Evolutionary conservation across 2,329 filamentous ascomycete genomes (phyloP).

Genomic region (Fusarium gaditjirri): DNA sequence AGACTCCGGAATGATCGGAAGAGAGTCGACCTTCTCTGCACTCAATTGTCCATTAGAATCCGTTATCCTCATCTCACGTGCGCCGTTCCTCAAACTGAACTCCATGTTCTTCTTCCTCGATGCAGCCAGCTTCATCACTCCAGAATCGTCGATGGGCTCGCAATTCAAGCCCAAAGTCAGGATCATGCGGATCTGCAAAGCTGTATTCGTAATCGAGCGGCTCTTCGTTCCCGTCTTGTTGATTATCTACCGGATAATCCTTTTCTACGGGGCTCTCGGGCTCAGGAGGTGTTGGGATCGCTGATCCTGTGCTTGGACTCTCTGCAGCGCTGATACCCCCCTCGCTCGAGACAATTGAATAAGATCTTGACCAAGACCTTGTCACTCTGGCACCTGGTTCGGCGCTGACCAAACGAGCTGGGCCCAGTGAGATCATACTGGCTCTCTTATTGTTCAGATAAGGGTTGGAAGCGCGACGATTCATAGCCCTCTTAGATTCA

Average conservation of each 20-base stretch:
- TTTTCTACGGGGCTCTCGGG: constrained; percentile 48
- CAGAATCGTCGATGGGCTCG: constrained; percentile 50
- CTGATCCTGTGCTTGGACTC: constrained; percentile 50
- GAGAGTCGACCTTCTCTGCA: constrained; percentile 13
- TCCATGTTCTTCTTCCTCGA: constrained; percentile 52
- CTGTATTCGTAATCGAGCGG: constrained; percentile 46
- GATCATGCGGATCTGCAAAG: constrained; percentile 45
- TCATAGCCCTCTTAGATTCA: constrained; percentile 43
- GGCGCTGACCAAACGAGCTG: constrained; percentile 35
- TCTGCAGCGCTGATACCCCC: constrained; percentile 51
- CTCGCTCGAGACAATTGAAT: constrained; percentile 51
- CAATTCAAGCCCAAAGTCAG: constrained; percentile 51
- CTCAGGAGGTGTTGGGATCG: constrained; percentile 52
- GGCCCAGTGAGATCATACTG: constrained; percentile 38
- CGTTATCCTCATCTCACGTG: constrained; percentile 37
- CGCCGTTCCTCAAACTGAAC: constrained; percentile 38
- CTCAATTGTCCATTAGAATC: constrained; percentile 16
- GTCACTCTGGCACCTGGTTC: constrained; percentile 32
- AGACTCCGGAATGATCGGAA: constrained; percentile 30
- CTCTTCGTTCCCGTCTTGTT: constrained; percentile 37
- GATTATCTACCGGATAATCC: constrained; percentile 40
- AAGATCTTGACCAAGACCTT: constrained; percentile 41
- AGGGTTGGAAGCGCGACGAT: constrained; percentile 31
- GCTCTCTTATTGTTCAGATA: constrained; percentile 37
- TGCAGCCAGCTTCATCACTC: constrained; percentile 49